Base-by-base conservation (phyloP, 495 filamentous ascomycete genomes). In the Penicillium goetzii region DNA sequence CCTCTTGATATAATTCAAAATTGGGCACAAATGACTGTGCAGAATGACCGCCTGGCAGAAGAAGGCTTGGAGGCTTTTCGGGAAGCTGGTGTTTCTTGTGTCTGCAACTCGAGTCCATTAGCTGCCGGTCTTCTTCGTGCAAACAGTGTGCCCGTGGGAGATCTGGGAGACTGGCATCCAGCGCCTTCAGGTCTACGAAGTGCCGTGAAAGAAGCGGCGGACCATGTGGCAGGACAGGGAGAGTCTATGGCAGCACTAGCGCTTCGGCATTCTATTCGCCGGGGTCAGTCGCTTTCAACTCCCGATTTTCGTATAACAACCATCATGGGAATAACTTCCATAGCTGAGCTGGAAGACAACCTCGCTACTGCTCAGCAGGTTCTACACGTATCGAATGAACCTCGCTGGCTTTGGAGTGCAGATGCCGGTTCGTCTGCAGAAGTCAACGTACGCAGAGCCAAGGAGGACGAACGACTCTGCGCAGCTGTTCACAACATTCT, bases 1-100 rank as follows among this genome's bases (percentile, higher is more conserved):
- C 86, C 90, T n/a, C 73, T 97, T 52, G 92, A 96, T 69, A 83
- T 84, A 0, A 88, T 96, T 43, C 85, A 92, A 78, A 91, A 87
- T 40, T 97, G 94, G 75, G 88, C 89, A 38, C 89, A 96, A 69
- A 90, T 90, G 68, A 95, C 91, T 0, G 76, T 97, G 43, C 92
- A 97, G 76, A 96, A 95, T 71, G 85, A 83, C 17, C 78, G 66
- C 0, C 78, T 95, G 12, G 80, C 76, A 8, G 72, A 74, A 15
- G 38, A 77, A 12, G 85, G 80, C 5, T 60, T 92, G 54, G 64
- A 75, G 14, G 75, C 86, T 28, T 76, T 96, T 33, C 78, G 79
- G 45, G 77, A 73, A 0, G 90, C 89, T 0, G 88, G 90, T 1
- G 91, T 96, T 17, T 82, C 84, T 23, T 86, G 89, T 38, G 89